Percentiles rank a stretch among this genome's conserved stretches.
phyloP scores from a whole-genome alignment of 305 asterid species.

The Fraxinus latifolia region DNA sequence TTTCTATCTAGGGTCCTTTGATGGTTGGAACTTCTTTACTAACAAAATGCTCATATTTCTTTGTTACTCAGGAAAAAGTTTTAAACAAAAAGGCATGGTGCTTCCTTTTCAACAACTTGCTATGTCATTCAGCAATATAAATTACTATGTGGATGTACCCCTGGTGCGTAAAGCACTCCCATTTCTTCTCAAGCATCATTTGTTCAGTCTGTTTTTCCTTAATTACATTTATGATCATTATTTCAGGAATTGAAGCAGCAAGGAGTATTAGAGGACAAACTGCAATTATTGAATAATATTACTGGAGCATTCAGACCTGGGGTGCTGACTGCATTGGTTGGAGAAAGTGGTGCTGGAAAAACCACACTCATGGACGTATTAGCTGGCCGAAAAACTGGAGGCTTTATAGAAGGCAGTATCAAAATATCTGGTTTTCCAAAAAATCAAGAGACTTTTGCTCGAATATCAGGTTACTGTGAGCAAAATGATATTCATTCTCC shows the following conservation, averaged over 20 bases:
- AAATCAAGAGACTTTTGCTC: conserved; percentile 74
- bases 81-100: conserved; percentile 83
- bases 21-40: conserved; percentile 15
- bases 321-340: conserved; percentile 83
- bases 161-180: conserved; percentile 48
- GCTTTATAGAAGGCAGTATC: conserved; percentile 63
- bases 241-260: conserved; percentile 91
- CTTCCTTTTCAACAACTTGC: conserved; percentile 90
- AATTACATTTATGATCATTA: conserved; percentile 14
- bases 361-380: conserved; percentile 89
- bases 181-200: conserved; percentile 15
- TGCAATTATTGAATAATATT: conserved; percentile 72
- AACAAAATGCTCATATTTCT: conserved; percentile 12
- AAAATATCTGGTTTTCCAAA: conserved; percentile 71
- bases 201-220: conserved; percentile 16
- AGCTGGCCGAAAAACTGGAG: conserved; percentile 86
- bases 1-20: background rate
- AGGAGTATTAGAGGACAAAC: conserved; percentile 71
- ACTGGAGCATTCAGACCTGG: conserved; percentile 84
- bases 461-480: conserved; percentile 85
- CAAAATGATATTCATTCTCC: conserved; percentile 97
- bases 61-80: conserved; percentile 65
- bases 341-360: conserved; percentile 86
- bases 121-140: conserved; percentile 85
- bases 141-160: conserved; percentile 90